Percentiles rank a stretch among this genome's conserved stretches.
These are phyloP conservation scores for Closterium sp. DNA, from an alignment of 139 green algal genomes.

Conservation along the genomic window DNA sequence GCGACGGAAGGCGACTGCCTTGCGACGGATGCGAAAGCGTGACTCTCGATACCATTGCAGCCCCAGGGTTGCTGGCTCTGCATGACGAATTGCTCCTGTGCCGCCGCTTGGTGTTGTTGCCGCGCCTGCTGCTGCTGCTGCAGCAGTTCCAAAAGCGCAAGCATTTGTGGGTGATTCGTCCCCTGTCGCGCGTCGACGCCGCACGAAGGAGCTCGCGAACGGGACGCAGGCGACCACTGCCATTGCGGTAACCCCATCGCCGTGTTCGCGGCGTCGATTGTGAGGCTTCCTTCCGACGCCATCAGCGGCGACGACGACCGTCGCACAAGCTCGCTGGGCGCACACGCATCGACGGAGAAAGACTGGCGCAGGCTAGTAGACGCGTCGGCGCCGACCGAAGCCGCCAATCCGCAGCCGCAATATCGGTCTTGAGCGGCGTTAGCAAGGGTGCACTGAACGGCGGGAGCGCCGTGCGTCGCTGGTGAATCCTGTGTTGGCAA, in stretches of 20 bases:
- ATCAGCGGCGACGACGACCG: neutral
- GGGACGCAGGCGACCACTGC: neutral
- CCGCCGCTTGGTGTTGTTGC: neutral
- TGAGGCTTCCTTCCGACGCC: neutral
- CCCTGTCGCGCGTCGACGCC: neutral
- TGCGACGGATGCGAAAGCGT: neutral
- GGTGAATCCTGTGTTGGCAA: neutral
- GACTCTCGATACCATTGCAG: neutral
- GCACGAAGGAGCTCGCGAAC: neutral
- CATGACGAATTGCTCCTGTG: too few relatives aligned
- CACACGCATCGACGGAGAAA: neutral
- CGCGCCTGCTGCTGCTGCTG: neutral
- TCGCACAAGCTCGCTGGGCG: neutral
- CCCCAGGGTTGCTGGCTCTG: neutral
- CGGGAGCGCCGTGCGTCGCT: neutral
- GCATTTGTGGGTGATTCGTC: neutral
- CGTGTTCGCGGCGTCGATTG: neutral
- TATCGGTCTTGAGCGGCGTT: neutral
- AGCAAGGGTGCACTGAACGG: neutral
- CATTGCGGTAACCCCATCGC: neutral
- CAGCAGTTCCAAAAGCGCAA: neutral
- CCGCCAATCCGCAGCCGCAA: too few relatives aligned
- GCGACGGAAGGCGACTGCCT: neutral
- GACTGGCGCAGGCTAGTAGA: neutral
- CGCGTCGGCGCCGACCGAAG: neutral